These are phyloP conservation scores for Rhodotorula taiwanensis DNA, from an alignment of 768 basidiomycete genomes.

Conservation along the genomic window DNA sequence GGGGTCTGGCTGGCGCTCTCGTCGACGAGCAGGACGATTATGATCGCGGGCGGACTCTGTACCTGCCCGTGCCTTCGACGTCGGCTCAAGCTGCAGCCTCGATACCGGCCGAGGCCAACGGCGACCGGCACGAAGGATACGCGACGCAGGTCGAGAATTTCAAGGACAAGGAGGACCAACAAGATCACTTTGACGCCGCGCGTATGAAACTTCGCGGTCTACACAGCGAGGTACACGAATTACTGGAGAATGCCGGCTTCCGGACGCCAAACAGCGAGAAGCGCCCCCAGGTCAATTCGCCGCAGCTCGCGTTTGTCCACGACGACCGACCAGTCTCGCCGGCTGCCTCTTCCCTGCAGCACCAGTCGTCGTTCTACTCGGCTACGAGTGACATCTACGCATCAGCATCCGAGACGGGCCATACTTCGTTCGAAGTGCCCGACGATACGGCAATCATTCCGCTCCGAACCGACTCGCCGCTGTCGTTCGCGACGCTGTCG, in stretches of 20 bases:
- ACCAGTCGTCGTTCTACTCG: constrained; percentile 11
- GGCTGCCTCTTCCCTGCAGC: no score
- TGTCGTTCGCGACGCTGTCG: constrained; percentile 2
- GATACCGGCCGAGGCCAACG: background rate
- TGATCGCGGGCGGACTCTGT: no score
- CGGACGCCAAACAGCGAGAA: background rate
- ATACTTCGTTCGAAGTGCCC: background rate
- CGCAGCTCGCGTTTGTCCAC: no score
- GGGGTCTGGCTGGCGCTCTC: no score
- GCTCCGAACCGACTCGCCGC: constrained; percentile 3
- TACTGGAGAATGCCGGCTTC: background rate
- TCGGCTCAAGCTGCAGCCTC: no score
- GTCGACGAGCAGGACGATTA: no score
- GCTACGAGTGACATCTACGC: constrained; percentile 5
- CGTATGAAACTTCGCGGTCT: background rate
- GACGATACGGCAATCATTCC: background rate
- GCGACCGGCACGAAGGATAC: background rate
- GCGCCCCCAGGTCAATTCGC: background rate
- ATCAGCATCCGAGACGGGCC: no score
- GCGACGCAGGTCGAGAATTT: background rate
- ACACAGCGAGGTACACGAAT: background rate
- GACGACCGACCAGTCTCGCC: background rate
- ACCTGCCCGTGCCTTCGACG: no score
- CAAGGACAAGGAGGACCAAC: constrained; percentile 1
- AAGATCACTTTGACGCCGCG: constrained; percentile 7